Base-by-base conservation (phyloP, 2,329 filamentous ascomycete genomes). In the Trichoderma sp. region DNA sequence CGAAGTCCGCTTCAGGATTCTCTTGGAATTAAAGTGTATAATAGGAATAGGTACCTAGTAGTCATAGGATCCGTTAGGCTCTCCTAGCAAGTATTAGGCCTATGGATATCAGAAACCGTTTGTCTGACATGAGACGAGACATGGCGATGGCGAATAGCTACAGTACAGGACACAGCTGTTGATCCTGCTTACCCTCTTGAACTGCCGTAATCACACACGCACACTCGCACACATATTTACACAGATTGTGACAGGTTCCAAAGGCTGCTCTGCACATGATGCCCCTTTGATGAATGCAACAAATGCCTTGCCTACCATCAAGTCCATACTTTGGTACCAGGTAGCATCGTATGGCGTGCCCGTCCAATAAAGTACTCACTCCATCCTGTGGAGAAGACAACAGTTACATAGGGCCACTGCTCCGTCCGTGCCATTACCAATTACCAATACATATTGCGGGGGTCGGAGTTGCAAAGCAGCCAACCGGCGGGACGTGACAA, bases 401-500 rank as follows among this genome's bases (percentile, higher is more conserved):
- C 12, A 63, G 60, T 21, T 63, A 63, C 11, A 21, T 31, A 35
- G n/a, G 8, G n/a, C 60, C 60, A 29, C 59, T 31, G 18, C 59
- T 21, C 29, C 60, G 31, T 63, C 33, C n/a, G 18, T 21, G 9
- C 18, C 18, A 63, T n/a, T 33, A 16, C 41, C 65, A 18, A 41
- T 69, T 69, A 60, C 27, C 68, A 71, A 71, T 50, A 45, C 41
- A 45, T 45, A 63, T 63, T 60, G 41, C 68, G 71, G 64, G 71
- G 71, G 21, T 24, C 60, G 62, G 60, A 27, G 50, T 45, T 59
- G 56, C 56, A 33, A 29, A 33, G 33, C 59, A 64, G 69, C 69
- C 69, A 72, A 45, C 69, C 50, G 21, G 41, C 64, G 29, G 38
- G 56, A 72, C 56, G 56, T n/a, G 35, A 63, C 35, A 63, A 53